Percentiles rank a stretch among this genome's conserved stretches.
Conservation (phyloP, 768 basidiomycete species). For the Tricholoma matsutake region DNA sequence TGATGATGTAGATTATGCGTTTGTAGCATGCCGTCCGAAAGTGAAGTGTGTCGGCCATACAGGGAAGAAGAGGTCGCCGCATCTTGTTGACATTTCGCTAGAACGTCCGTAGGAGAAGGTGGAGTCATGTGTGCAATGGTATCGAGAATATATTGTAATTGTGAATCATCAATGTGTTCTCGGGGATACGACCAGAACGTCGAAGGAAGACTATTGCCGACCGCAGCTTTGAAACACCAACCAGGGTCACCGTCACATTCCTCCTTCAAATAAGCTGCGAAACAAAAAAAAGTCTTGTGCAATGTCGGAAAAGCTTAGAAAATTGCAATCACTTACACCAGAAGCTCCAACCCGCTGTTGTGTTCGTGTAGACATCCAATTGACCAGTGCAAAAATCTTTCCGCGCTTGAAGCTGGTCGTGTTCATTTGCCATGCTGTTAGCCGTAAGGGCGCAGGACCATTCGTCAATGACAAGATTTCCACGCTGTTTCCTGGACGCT, state of each 20-base stretch:
- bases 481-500: constrained; percentile 23
- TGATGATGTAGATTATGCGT: constrained; percentile 13
- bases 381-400: constrained; percentile 56
- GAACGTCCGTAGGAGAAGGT: constrained; percentile 13
- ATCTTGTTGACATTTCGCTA: constrained; percentile 2
- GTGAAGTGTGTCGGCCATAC: background rate
- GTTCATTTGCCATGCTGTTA: constrained; percentile 47
- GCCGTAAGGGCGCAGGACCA: constrained; percentile 80
- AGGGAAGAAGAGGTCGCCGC: background rate
- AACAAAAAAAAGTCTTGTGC: background rate
- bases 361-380: constrained; percentile 52
- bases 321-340: constrained; percentile 50
- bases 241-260: constrained; percentile 53
- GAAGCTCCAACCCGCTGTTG: constrained; percentile 63
- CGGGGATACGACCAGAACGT: constrained; percentile 54
- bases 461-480: constrained; percentile 72
- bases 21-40: background rate
- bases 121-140: constrained; percentile 7
- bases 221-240: constrained; percentile 68
- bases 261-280: constrained; percentile 58
- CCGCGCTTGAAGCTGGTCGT: constrained; percentile 41
- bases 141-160: constrained; percentile 2
- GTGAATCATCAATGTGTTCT: constrained; percentile 5
- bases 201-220: constrained; percentile 52
- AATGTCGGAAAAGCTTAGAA: background rate